Base-by-base conservation (phyloP, 164 flowering plant species). In the Tetracentron sinense region DNA sequence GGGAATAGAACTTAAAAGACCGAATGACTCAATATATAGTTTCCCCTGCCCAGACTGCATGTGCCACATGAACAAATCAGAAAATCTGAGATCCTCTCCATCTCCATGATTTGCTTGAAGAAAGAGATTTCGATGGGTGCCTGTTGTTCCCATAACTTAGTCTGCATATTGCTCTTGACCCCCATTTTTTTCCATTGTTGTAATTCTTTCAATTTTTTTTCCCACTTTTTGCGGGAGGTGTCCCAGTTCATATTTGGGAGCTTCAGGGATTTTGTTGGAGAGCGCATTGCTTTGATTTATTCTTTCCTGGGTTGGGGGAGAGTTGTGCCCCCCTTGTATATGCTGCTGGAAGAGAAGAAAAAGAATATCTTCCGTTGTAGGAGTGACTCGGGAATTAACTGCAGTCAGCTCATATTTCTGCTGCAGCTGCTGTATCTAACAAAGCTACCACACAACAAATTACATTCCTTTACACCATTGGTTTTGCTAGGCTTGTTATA, bases 11-110 rank as follows among this genome's bases (percentile, higher is more conserved):
- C 71, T 85, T 7, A 94, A 84, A 75, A 82, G 96, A 61, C 86
- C 86, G 15, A 82, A 70, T 62, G 96, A 91, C 62, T 89, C 99
- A 6, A 78, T 89, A 60, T 91, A 94, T 72, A 80, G 85, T 27
- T 85, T 84, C 71, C 99, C 99, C 6, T 93, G 98, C 68, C 95
- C 98, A 1, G 85, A 90, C 74, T 93, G 96, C 80, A 90, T 90
- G 96, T 93, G 96, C 70, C 87, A 72, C 28, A 10, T 35, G 19
- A 84, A 81, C 70, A 89, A 75, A 55, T 52, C 90, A 56, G 82
- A 78, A 38, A 83, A 75, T 67, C 62, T 78, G 49, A 85, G 70
- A 74, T 69, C 85, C 27, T 69, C 79, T 65, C 69, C 84, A 21
- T 74, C 78, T 27, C 52, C 80, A 3, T 84, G 79, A 83, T 58